These are phyloP conservation scores for Saturnispora zaruensis DNA, from an alignment of 805 yeast species.

Conservation along the genomic window DNA sequence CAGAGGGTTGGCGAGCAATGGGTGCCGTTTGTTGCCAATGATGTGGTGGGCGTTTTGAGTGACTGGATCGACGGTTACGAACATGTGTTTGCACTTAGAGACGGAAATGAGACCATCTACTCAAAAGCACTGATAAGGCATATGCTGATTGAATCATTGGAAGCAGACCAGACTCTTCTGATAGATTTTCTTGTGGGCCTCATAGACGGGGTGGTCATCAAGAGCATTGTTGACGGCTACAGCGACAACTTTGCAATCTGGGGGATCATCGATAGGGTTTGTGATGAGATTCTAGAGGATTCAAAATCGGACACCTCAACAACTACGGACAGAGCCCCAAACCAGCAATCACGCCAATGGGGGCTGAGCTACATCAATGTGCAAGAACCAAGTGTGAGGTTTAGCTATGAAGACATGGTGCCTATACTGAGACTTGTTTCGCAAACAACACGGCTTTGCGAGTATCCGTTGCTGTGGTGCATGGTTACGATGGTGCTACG, in stretches of 20 bases:
- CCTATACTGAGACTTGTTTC: constrained; percentile 7
- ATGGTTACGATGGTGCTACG: constrained; percentile 6
- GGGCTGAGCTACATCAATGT: not conserved
- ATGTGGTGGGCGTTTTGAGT: constrained; percentile 2
- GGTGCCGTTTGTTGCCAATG: constrained; percentile 3
- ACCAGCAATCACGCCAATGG: not conserved
- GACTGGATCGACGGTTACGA: constrained; percentile 4
- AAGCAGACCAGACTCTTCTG: constrained; percentile 21
- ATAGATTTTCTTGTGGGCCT: constrained; percentile 32
- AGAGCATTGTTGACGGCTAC: constrained; percentile 35
- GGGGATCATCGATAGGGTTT: constrained; percentile 30
- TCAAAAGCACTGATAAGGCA: not conserved
- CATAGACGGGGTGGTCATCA: constrained; percentile 35
- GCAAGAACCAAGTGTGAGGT: not conserved
- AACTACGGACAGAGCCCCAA: no score
- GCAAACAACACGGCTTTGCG: not conserved
- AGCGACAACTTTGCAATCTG: constrained; percentile 46
- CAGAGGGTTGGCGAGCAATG: constrained; percentile 7
- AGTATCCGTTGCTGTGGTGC: constrained; percentile 7
- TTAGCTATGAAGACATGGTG: constrained; percentile 9
- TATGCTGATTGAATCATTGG: not conserved
- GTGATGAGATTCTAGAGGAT: constrained; percentile 8
- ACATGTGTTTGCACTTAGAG: not conserved
- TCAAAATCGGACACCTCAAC: not conserved
- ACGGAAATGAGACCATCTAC: not conserved